Conservation (phyloP, 371 early-diverging fungal genomes). For the Mucor velutinosus region DNA sequence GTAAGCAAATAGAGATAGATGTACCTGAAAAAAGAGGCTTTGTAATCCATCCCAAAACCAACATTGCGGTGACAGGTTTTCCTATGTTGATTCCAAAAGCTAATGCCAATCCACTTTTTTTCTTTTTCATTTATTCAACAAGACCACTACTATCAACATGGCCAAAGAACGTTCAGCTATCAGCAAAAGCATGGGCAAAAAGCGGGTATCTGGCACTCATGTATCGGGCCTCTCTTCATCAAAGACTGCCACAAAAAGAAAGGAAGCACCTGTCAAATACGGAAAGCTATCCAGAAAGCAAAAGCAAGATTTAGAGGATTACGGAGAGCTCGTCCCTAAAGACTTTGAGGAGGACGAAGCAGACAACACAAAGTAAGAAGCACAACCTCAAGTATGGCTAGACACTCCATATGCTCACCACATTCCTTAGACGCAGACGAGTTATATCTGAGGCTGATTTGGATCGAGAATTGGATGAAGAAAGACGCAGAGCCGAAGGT, state of each 20-base stretch:
- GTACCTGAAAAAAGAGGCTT: neutral
- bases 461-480: conserved; percentile 51
- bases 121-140: neutral
- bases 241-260: conserved; percentile 25
- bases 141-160: conserved; percentile 3
- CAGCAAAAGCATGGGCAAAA: conserved; percentile 31
- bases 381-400: neutral
- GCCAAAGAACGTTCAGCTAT: conserved; percentile 32
- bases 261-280: conserved; percentile 40
- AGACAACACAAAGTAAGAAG: conserved; percentile 19
- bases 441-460: conserved; percentile 56
- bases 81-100: neutral
- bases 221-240: conserved; percentile 33
- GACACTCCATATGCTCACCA: neutral
- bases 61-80: neutral
- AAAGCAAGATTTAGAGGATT: conserved; percentile 66
- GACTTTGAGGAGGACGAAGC: conserved; percentile 48
- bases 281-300: conserved; percentile 55
- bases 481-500: conserved; percentile 36
- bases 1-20: no score
- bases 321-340: conserved; percentile 71
- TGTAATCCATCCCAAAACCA: neutral
- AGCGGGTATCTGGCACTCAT: conserved; percentile 28
- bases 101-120: neutral
- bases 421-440: conserved; percentile 36